Percentiles rank a stretch among this genome's conserved stretches.
Evolutionary conservation across 2,329 filamentous ascomycete genomes (phyloP).

Genomic region (Diaporthe helianthi): DNA sequence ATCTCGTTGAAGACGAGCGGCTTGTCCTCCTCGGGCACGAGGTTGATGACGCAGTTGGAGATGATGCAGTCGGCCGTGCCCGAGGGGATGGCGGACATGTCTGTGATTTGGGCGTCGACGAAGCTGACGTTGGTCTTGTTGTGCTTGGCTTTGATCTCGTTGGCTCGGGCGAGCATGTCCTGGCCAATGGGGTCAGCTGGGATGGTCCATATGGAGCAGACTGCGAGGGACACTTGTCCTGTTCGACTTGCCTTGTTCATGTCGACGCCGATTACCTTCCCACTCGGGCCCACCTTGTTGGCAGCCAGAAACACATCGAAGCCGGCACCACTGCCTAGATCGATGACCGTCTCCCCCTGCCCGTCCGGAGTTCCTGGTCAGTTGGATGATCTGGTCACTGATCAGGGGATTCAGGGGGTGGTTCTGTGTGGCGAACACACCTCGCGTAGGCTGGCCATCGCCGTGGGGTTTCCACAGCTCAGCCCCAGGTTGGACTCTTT

Average conservation of each 20-base stretch:
- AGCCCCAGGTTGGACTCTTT: conserved; percentile 58
- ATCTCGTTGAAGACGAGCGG: conserved; percentile 63
- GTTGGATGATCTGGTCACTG: background rate
- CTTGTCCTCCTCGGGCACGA: conserved; percentile 61
- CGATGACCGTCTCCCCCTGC: conserved; percentile 63
- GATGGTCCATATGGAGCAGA: too few relatives aligned
- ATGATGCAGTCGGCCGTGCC: conserved; percentile 62
- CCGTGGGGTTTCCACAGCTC: conserved; percentile 61
- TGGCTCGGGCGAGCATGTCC: conserved; percentile 62
- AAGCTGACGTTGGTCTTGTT: conserved; percentile 56
- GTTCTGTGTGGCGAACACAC: conserved; percentile 39
- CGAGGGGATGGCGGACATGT: conserved; percentile 52
- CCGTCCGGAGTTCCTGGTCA: background rate
- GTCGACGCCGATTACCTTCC: conserved; percentile 63
- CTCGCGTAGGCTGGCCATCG: conserved; percentile 53
- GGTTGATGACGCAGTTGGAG: conserved; percentile 69
- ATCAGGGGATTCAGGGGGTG: too few relatives aligned
- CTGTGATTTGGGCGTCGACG: conserved; percentile 58
- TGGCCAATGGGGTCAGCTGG: conserved; percentile 37
- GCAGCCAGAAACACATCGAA: conserved; percentile 65
- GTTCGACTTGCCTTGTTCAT: conserved; percentile 59
- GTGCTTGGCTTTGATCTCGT: conserved; percentile 50
- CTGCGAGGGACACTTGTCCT: too few relatives aligned
- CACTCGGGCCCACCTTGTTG: conserved; percentile 54
- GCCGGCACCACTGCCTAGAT: conserved; percentile 64